Evolutionary conservation across 73 alveolate genomes (phyloP).

Genomic region (Paramecium bursaria): DNA sequence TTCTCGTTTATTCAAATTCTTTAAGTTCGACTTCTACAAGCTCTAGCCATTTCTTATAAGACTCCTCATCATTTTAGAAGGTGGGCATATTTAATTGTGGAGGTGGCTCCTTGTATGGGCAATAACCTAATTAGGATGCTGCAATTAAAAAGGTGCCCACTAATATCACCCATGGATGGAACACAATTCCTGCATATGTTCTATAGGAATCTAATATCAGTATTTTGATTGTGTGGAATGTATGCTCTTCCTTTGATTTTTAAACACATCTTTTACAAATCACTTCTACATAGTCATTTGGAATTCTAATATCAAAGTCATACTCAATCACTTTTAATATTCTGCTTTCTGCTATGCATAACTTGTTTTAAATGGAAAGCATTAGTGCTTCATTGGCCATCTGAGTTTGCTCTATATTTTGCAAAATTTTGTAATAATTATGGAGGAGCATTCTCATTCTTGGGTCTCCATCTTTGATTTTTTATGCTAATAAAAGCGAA

Average conservation of each 20-base stretch:
- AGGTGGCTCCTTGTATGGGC: constrained; percentile 51
- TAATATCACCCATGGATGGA: constrained; percentile 52
- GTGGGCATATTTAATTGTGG: constrained; percentile 58
- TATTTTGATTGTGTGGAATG: constrained; percentile 49
- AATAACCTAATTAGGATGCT: constrained; percentile 24
- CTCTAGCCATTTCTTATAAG: constrained; percentile 34
- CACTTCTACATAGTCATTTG: constrained; percentile 51
- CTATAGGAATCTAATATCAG: constrained; percentile 45
- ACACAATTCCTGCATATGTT: constrained; percentile 22
- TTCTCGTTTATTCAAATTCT: constrained; percentile 11
- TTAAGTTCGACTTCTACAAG: constrained; percentile 20
- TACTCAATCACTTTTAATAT: constrained; percentile 51
- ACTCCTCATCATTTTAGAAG: constrained; percentile 12
- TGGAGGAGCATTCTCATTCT: constrained; percentile 43
- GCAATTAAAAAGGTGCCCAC: constrained; percentile 51
- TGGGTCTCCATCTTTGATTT: constrained; percentile 61
- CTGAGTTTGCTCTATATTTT: constrained; percentile 22
- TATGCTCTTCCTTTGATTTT: constrained; percentile 40
- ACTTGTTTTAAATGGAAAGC: constrained; percentile 34
- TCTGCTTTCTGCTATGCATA: constrained; percentile 59
- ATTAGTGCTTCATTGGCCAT: constrained; percentile 62
- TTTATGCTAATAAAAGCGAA: constrained; percentile 47
- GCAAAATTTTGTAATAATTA: constrained; percentile 37
- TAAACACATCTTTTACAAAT: constrained; percentile 55
- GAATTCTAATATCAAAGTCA: constrained; percentile 47